Evolutionary conservation across 139 green algal genomes (phyloP).

Genomic region (Picochlorum sp.): DNA sequence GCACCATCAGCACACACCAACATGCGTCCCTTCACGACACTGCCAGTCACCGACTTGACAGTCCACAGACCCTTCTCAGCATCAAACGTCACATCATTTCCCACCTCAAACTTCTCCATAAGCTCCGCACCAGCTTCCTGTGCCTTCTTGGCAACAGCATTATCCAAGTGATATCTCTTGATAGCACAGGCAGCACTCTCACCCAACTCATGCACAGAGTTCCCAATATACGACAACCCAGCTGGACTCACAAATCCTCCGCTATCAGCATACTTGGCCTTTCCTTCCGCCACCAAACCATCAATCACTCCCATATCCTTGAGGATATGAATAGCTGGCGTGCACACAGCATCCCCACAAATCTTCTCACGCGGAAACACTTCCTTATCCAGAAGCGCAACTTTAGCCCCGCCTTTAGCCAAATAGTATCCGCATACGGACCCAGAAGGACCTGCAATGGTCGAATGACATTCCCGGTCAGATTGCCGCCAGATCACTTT

Average conservation of each 20-base stretch:
- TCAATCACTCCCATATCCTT: slow-evolving; percentile 68
- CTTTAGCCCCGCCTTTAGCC: slow-evolving; percentile 59
- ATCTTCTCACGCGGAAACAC: slow-evolving; percentile 64
- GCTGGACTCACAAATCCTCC: slow-evolving; percentile 59
- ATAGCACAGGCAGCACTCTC: slow-evolving; percentile 68
- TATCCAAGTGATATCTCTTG: slow-evolving; percentile 80
- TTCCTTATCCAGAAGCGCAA: slow-evolving; percentile 81
- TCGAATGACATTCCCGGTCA: not conserved
- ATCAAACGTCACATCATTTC: slow-evolving; percentile 52
- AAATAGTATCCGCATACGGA: slow-evolving; percentile 63
- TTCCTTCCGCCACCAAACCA: slow-evolving; percentile 71
- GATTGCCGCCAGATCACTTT: too few species aligned
- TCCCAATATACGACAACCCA: slow-evolving; percentile 80
- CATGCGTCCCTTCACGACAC: slow-evolving; percentile 49
- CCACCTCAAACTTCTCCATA: slow-evolving; percentile 75
- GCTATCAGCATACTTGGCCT: slow-evolving; percentile 80
- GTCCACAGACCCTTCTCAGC: slow-evolving; percentile 65
- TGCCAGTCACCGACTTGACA: slow-evolving; percentile 45
- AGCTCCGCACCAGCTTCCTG: slow-evolving; percentile 57
- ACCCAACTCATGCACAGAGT: slow-evolving; percentile 50
- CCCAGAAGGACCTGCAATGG: slow-evolving; percentile 56
- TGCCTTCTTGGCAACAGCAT: slow-evolving; percentile 40
- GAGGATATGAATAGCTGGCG: slow-evolving; percentile 65
- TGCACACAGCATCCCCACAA: slow-evolving; percentile 58
- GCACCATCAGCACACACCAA: slow-evolving; percentile 81